Percentiles rank a stretch among this genome's conserved stretches.
These are phyloP conservation scores for Solanum pennellii DNA, from an alignment of 257 asterid genomes.

Conservation along the genomic window DNA sequence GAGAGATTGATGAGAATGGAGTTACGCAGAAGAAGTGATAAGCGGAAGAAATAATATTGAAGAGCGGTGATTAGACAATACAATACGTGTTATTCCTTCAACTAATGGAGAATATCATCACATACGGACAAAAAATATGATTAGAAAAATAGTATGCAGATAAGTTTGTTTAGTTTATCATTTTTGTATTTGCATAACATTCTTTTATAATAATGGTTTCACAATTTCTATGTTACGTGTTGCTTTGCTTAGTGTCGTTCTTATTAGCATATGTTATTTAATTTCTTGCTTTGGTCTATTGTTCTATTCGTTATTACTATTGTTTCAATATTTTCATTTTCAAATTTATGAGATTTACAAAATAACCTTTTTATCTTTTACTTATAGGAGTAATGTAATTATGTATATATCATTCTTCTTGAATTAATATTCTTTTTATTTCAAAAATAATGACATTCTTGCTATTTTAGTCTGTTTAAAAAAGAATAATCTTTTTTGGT, in stretches of 20 bases:
- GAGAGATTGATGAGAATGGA: too few species aligned
- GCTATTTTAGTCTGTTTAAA: too few species aligned
- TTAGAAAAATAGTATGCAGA: neutral
- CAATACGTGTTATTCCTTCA: fast-evolving
- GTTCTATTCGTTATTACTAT: fast-evolving
- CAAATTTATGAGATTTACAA: fast-evolving
- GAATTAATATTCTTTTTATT: neutral
- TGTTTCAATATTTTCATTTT: neutral
- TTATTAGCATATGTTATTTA: neutral
- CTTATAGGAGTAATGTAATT: fast-evolving
- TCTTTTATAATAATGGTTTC: too few species aligned
- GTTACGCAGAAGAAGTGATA: neutral
- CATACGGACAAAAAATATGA: fast-evolving
- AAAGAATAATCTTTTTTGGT: too few species aligned
- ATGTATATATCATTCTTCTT: fast-evolving
- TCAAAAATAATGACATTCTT: too few species aligned
- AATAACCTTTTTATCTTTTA: fast-evolving
- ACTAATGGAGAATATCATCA: neutral
- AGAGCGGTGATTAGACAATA: fast-evolving
- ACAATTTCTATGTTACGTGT: neutral
- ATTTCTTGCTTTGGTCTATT: neutral
- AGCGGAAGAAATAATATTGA: neutral
- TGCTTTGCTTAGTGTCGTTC: neutral
- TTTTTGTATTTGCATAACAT: neutral
- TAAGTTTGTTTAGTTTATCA: neutral